Percentiles rank a stretch among this genome's conserved stretches.
Conservation (phyloP, 2,329 filamentous ascomycete genomes). For the Alternaria infectoria region DNA sequence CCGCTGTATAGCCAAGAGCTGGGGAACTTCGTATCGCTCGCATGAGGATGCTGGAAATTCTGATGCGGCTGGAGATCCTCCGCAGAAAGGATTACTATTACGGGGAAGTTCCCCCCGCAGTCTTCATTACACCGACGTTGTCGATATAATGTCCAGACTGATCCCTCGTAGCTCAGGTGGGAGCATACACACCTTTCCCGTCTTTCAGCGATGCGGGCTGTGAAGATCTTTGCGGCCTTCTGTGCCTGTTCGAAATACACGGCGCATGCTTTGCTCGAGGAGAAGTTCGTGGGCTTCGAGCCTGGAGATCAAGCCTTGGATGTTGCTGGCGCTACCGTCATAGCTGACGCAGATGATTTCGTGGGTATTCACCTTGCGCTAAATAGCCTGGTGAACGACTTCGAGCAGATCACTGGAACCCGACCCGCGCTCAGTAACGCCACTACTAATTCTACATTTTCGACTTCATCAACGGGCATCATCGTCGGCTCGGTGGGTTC, state of each 20-base stretch:
- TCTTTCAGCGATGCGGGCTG: not conserved
- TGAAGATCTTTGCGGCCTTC: not conserved
- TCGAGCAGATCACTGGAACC: constrained; percentile 22
- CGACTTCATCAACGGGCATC: constrained; percentile 52
- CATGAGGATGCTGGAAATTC: not conserved
- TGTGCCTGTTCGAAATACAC: not conserved
- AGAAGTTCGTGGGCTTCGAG: constrained; percentile 18
- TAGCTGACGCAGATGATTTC: constrained; percentile 20
- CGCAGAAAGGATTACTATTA: not conserved
- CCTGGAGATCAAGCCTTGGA: constrained; percentile 11
- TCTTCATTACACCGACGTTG: not conserved
- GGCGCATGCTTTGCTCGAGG: constrained; percentile 19
- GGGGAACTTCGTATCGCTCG: not conserved
- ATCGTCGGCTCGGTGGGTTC: constrained; percentile 72
- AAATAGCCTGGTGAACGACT: constrained; percentile 20
- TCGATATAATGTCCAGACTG: not conserved
- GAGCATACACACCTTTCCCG: not conserved
- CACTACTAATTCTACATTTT: not conserved
- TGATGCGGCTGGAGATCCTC: not conserved
- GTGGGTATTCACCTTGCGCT: constrained; percentile 22
- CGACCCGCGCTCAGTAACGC: not conserved
- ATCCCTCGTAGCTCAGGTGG: not conserved
- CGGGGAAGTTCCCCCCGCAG: not conserved
- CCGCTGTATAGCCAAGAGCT: not conserved
- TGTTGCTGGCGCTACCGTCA: constrained; percentile 15